phyloP scores from a whole-genome alignment of 768 basidiomycete genomes.

The Psilocybe azurescens region DNA sequence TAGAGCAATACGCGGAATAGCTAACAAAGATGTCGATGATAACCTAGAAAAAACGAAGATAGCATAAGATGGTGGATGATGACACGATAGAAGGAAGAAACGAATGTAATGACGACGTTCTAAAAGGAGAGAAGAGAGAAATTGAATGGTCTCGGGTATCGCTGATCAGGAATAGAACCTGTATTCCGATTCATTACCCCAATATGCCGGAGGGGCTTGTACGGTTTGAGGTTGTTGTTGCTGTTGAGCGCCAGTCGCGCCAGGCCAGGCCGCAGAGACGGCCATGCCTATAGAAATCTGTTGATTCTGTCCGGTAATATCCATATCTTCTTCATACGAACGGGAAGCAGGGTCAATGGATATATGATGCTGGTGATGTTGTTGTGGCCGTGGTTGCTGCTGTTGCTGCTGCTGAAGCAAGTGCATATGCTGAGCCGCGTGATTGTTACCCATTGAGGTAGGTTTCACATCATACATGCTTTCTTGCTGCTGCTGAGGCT shows the following conservation, averaged over 20 bases:
- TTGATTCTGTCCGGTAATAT: constrained; percentile 8
- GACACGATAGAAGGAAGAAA: neutral
- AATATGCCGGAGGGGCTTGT: constrained; percentile 17
- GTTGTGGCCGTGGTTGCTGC: constrained; percentile 17
- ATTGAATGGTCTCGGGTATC: neutral
- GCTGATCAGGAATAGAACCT: constrained; percentile 17
- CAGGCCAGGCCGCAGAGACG: constrained; percentile 5
- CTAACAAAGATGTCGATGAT: neutral
- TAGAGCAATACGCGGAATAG: neutral
- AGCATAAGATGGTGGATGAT: neutral
- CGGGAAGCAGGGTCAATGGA: constrained; percentile 4
- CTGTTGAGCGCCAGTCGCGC: constrained; percentile 1
- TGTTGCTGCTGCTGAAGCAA: constrained; percentile 24
- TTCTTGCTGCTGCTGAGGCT: constrained; percentile 24
- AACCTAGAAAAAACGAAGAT: neutral
- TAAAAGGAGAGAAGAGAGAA: neutral
- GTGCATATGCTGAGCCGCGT: constrained; percentile 20
- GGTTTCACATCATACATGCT: constrained; percentile 36
- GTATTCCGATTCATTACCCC: constrained; percentile 19
- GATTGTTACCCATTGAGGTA: constrained; percentile 22
- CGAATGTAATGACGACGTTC: too few relatives aligned
- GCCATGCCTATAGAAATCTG: constrained; percentile 13
- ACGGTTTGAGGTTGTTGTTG: constrained; percentile 11
- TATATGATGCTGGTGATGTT: constrained; percentile 21
- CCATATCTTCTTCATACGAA: constrained; percentile 16